These are phyloP conservation scores for Durio zibethinus DNA, from an alignment of 345 rosid species.

Conservation along the genomic window DNA sequence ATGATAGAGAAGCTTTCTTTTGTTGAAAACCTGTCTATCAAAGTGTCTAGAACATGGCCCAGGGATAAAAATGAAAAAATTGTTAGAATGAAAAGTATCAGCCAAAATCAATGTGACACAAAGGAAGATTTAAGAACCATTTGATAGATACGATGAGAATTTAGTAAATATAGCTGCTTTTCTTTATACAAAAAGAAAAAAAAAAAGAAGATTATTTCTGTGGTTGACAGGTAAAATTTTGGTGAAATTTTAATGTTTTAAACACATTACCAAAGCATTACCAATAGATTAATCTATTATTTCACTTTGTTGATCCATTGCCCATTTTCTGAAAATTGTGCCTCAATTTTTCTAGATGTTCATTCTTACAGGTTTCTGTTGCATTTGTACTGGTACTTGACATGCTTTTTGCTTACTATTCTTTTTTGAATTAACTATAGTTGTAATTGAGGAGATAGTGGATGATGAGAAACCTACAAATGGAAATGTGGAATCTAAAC, in stretches of 20 bases:
- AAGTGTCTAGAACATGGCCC: background rate
- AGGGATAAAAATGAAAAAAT: background rate
- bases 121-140: background rate
- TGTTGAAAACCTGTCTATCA: background rate
- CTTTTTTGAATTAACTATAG: slow-evolving; percentile 27
- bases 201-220: background rate
- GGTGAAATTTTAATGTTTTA: background rate
- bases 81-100: background rate
- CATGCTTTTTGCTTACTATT: background rate
- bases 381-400: background rate
- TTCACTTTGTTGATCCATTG: background rate
- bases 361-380: background rate
- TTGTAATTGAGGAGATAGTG: slow-evolving; percentile 85
- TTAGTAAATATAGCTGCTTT: background rate
- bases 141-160: background rate
- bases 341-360: background rate
- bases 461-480: slow-evolving; percentile 60
- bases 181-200: too few relatives aligned
- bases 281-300: background rate
- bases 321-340: background rate
- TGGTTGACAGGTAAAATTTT: background rate
- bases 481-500: slow-evolving; percentile 39
- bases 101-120: background rate
- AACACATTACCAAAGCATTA: background rate
- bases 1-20: background rate